These are phyloP conservation scores for Purpureocillium lavendulum DNA, from an alignment of 2,329 filamentous ascomycete genomes.

Conservation along the genomic window DNA sequence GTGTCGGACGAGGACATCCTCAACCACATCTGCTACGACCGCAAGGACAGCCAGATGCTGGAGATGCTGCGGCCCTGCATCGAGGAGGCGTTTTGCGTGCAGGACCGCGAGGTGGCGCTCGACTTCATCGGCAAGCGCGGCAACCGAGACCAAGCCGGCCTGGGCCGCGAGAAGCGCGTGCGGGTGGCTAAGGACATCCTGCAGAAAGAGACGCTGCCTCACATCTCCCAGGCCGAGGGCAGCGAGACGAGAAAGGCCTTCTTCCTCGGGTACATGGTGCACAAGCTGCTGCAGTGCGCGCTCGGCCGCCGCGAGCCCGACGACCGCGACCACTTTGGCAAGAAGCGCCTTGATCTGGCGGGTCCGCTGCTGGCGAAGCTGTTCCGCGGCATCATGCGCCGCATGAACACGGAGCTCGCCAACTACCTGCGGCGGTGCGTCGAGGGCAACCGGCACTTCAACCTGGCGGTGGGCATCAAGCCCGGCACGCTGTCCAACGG, in stretches of 20 bases:
- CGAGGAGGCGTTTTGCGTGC: slow-evolving; percentile 92
- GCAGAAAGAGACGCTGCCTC: slow-evolving; percentile 92
- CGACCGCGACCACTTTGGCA: slow-evolving; percentile 97
- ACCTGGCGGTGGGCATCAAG: slow-evolving; percentile 84
- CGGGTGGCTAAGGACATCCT: slow-evolving; percentile 89
- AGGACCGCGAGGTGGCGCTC: slow-evolving; percentile 87
- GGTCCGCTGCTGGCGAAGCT: slow-evolving; percentile 92
- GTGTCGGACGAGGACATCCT: slow-evolving; percentile 97
- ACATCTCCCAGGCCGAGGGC: slow-evolving; percentile 91
- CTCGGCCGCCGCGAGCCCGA: slow-evolving; percentile 89
- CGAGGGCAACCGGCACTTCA: slow-evolving; percentile 82
- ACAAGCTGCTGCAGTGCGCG: slow-evolving; percentile 87
- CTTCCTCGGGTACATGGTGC: slow-evolving; percentile 98
- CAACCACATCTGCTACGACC: slow-evolving; percentile 95
- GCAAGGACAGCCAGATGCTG: slow-evolving; percentile 91
- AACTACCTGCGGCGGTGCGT: slow-evolving; percentile 89
- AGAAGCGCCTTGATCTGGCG: slow-evolving; percentile 93
- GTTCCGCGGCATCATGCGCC: slow-evolving; percentile 85
- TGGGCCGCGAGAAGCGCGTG: slow-evolving; percentile 79
- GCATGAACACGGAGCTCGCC: slow-evolving; percentile 84
- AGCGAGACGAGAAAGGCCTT: slow-evolving; percentile 95
- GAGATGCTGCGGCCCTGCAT: slow-evolving; percentile 97
- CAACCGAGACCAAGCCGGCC: slow-evolving; percentile 48
- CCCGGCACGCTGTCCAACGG: slow-evolving; percentile 85
- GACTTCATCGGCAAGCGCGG: slow-evolving; percentile 95